Evolutionary conservation across 2,329 filamentous ascomycete genomes (phyloP), one percentile per base, ranked within the genome.

Genomic region (Scytalidium sp.): DNA sequence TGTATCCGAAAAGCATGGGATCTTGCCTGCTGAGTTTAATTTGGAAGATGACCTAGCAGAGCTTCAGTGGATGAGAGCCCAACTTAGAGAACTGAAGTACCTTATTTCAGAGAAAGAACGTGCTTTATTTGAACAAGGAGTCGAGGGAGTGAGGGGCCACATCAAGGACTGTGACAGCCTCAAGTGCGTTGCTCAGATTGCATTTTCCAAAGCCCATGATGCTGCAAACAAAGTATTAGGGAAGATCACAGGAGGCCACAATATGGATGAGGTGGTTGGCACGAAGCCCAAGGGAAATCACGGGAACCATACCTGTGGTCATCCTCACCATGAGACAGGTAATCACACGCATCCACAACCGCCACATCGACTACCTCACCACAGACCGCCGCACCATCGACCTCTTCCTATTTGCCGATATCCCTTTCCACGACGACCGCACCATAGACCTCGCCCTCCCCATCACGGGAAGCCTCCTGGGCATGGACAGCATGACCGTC

Each of bases 1-100:
- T 36, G 32, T 4, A 9, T 36, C 32, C 5, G 32, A 36, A 36
- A 57, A 6, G n/a, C 15, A 45, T 50, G 11, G 61, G n/a, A n/a
- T n/a, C n/a, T n/a, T n/a, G n/a, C n/a, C n/a, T n/a, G n/a, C n/a
- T n/a, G n/a, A 64, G n/a, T 56, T 60, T 43, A 63, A 65, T 40
- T 55, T 76, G 2, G 67, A 74, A 19, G 61, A 67, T 10, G 68
- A 77, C 49, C 56, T 78, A n/a, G 66, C 65, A 13, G 72, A 77
- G 42, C 62, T 79, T 40, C 67, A 73, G 41, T 65, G 66, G 41
- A 67, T 79, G 53, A 69, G 67, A 54, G 60, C 64, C 44, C 71
- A 75, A 54, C 61, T 73, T 15, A 56, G 62, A 23, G 67, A 72
- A 46, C 64, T 79, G 39, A 63, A 73, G 55, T 62, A 67, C 45